Evolutionary conservation across 1,284 basidiomycete species (phyloP).

Genomic region (Pseudozyma sp.): DNA sequence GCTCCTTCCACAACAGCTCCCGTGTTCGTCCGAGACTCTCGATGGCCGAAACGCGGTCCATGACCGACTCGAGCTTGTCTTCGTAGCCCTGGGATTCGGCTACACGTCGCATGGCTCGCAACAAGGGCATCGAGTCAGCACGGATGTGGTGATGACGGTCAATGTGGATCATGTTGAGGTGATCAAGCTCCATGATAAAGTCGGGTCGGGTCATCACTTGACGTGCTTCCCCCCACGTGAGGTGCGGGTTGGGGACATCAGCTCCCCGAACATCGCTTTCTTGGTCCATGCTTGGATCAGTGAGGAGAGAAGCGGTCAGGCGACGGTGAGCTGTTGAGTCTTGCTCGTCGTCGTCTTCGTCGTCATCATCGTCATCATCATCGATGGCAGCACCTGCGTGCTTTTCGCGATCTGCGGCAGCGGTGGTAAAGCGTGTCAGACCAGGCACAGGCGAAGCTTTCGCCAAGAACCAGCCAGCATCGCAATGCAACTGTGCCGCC

Average conservation of each 20-base stretch:
- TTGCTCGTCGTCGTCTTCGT: constrained; percentile 45
- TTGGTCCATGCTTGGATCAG: constrained; percentile 53
- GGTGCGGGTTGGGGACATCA: constrained; percentile 59
- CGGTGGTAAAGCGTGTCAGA: constrained; percentile 30
- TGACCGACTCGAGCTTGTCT: constrained; percentile 60
- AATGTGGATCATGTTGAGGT: constrained; percentile 61
- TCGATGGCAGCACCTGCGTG: constrained; percentile 3
- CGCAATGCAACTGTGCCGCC: constrained; percentile 42
- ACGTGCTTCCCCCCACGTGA: constrained; percentile 64
- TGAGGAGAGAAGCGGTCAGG: constrained; percentile 40
- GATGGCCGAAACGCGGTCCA: constrained; percentile 64
- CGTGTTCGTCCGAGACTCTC: constrained; percentile 57
- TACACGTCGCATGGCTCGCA: constrained; percentile 57
- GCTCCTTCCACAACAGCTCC: constrained; percentile 65
- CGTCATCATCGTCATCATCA: constrained; percentile 35
- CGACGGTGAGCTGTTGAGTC: constrained; percentile 19
- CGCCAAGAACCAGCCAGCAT: constrained; percentile 51
- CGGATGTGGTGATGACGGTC: constrained; percentile 62
- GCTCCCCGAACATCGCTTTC: constrained; percentile 49
- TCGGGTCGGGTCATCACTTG: constrained; percentile 66
- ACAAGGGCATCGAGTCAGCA: constrained; percentile 62
- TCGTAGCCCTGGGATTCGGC: constrained; percentile 56
- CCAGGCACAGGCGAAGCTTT: constrained; percentile 38
- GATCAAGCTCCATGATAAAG: constrained; percentile 57
- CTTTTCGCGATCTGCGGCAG: too few species aligned